Evolutionary conservation across 495 filamentous ascomycete genomes (phyloP), one percentile per base, ranked within the genome.

Genomic region (Darksidea phi): DNA sequence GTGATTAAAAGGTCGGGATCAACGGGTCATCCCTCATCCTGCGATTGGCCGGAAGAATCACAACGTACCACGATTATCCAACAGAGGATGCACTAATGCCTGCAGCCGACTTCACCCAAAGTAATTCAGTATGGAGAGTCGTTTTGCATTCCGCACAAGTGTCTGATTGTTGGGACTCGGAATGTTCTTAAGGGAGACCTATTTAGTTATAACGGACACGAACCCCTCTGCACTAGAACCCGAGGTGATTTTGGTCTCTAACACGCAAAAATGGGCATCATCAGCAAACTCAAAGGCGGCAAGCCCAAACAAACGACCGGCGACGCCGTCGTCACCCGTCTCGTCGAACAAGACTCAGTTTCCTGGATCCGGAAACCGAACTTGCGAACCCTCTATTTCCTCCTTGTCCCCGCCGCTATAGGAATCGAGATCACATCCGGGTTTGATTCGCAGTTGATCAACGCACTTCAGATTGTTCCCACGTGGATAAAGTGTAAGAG

Each of bases 371-470:
- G 80, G 70, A 88, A 88, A 65, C 76, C 67, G 1, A 85, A 88
- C 63, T 76, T 88, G 41, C 76, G 85, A 41, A 56, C 54, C 26
- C 72, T 88, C 58, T 88, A 88, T 70, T 71, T 86, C 12, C 59
- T 85, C 64, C 73, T 89, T 56, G 82, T 86, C 64, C 82, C 84
- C n/a, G 79, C 83, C 7, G 77, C 79, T 60, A 86, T 88, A 72
- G 86, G 86, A 15, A 82, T 86, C 47, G 86, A 87, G 72, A 82
- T 86, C 73, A 89, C 85, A 1, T 87, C 85, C 24, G 86, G 86
- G 0, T 89, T 88, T 67, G 85, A 88, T 71, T 85, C 82, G 15
- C 83, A 86, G 61, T 82, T 89, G 68, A 86, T 88, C 74, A 89
- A 88, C 60, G 81, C 82, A 1, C 77, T 88, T 3, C 84, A 89